These are phyloP conservation scores for Auxenochlorella pyrenoidosa DNA, from an alignment of 139 green algal genomes.

Conservation along the genomic window DNA sequence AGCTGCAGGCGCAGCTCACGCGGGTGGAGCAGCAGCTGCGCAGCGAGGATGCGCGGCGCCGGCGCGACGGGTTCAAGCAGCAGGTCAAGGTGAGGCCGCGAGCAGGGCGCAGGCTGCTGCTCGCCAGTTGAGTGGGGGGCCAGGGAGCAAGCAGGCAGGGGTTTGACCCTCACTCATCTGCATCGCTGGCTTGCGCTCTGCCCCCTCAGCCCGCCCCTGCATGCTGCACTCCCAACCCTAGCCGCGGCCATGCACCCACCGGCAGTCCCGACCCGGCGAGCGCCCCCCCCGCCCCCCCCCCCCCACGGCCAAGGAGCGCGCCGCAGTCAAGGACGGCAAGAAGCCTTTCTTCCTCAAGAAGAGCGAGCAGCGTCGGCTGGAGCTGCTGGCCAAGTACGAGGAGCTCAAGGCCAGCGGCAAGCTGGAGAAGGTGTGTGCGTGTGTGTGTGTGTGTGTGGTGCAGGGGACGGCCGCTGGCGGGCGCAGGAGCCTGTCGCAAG, in stretches of 20 bases:
- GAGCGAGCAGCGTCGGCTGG: constrained; percentile 63
- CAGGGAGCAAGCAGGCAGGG: too few species aligned
- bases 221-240: neutral
- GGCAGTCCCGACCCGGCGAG: neutral
- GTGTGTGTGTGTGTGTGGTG: neutral
- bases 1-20: constrained; percentile 59
- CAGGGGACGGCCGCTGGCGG: neutral
- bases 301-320: constrained; percentile 56
- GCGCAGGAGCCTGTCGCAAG: too few species aligned
- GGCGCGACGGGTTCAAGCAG: constrained; percentile 42
- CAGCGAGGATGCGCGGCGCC: constrained; percentile 57
- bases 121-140: too few species aligned
- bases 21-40: constrained; percentile 63
- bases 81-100: constrained; percentile 64
- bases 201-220: neutral
- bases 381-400: constrained; percentile 84
- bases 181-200: neutral
- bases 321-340: constrained; percentile 72
- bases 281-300: neutral
- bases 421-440: constrained; percentile 67
- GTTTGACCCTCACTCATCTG: too few species aligned
- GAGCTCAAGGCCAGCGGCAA: constrained; percentile 40
- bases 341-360: constrained; percentile 82
- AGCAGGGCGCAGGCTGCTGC: too few species aligned
- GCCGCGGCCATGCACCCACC: neutral